Percentiles rank a stretch among this genome's conserved stretches.
phyloP scores from a whole-genome alignment of 208 protist species.

The Phytomonas serpens region DNA sequence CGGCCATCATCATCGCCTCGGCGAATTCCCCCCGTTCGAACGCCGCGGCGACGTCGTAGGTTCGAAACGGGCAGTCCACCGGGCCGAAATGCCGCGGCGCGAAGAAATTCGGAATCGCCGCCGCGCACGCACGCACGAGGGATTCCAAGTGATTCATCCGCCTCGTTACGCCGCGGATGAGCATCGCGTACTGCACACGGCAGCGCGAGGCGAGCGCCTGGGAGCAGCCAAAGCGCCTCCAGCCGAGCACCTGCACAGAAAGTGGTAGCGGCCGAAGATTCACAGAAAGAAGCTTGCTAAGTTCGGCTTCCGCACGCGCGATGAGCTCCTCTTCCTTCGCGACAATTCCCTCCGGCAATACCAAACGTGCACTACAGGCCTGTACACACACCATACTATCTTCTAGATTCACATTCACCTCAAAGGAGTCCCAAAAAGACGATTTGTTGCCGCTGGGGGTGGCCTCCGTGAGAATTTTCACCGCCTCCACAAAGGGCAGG shows the following conservation, averaged over 20 bases:
- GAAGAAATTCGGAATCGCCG: conserved; percentile 66
- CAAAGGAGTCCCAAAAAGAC: conserved; percentile 10
- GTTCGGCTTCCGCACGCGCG: conserved; percentile 5
- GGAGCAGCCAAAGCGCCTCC: conserved; percentile 14
- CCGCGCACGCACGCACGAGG: conserved; percentile 17
- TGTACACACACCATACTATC: conserved; percentile 41
- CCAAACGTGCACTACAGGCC: conserved; percentile 32
- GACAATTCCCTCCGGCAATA: conserved; percentile 6
- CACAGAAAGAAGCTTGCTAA: conserved; percentile 12
- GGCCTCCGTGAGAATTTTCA: conserved; percentile 21
- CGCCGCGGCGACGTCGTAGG: conserved; percentile 57
- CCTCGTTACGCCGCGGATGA: conserved; percentile 44
- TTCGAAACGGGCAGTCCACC: conserved; percentile 30
- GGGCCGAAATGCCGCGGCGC: conserved; percentile 54
- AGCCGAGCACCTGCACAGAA: conserved; percentile 31
- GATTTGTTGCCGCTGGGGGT: conserved; percentile 7
- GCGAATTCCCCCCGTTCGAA: conserved; percentile 25
- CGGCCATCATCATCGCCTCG: conserved; percentile 56
- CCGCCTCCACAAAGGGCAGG: conserved; percentile 25
- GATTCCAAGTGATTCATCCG: conserved; percentile 25
- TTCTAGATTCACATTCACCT: conserved; percentile 8
- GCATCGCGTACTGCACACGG: conserved; percentile 56
- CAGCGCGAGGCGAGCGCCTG: neutral
- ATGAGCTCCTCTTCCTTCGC: neutral
- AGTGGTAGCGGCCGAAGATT: conserved; percentile 14